A percentile compares a stretch with the other conserved stretches of the same genome.
These are phyloP conservation scores for Schizochytrium sp. DNA, from an alignment of 108 stramenopile genomes.

Conservation along the genomic window DNA sequence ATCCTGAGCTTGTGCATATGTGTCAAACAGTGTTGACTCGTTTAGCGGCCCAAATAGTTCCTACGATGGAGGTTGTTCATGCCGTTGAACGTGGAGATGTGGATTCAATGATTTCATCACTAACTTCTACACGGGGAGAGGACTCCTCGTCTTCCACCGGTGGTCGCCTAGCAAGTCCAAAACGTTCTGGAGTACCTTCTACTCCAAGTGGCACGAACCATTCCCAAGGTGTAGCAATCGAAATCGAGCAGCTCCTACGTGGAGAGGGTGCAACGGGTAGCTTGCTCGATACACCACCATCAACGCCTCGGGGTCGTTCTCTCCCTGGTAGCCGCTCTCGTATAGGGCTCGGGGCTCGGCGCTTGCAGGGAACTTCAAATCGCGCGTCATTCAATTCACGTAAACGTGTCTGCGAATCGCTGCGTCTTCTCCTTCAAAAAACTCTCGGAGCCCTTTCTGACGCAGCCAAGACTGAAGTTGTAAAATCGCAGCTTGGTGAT, in stretches of 20 bases:
- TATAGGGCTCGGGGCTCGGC: neutral
- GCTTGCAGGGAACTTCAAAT: neutral
- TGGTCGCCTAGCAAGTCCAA: neutral
- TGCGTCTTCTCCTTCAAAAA: neutral
- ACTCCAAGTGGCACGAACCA: neutral
- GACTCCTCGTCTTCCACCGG: neutral
- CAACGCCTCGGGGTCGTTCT: slow-evolving; percentile 13
- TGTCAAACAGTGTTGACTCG: neutral
- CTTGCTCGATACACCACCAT: slow-evolving; percentile 20
- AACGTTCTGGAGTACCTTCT: too few relatives aligned
- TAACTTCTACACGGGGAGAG: neutral
- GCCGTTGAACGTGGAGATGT: neutral
- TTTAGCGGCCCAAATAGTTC: neutral
- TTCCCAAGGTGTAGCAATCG: neutral
- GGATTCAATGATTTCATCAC: slow-evolving; percentile 20
- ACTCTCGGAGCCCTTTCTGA: neutral
- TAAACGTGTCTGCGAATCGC: neutral
- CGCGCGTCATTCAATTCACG: slow-evolving; percentile 1
- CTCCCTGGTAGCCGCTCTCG: neutral
- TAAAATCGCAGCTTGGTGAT: slow-evolving; percentile 11
- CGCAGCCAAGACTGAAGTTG: too few relatives aligned
- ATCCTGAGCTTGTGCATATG: neutral
- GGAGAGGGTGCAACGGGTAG: neutral
- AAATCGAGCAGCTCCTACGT: neutral
- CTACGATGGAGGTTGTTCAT: slow-evolving; percentile 23